These are phyloP conservation scores for Gastrolobium bilobum DNA, from an alignment of 306 rosid genomes.

Conservation along the genomic window DNA sequence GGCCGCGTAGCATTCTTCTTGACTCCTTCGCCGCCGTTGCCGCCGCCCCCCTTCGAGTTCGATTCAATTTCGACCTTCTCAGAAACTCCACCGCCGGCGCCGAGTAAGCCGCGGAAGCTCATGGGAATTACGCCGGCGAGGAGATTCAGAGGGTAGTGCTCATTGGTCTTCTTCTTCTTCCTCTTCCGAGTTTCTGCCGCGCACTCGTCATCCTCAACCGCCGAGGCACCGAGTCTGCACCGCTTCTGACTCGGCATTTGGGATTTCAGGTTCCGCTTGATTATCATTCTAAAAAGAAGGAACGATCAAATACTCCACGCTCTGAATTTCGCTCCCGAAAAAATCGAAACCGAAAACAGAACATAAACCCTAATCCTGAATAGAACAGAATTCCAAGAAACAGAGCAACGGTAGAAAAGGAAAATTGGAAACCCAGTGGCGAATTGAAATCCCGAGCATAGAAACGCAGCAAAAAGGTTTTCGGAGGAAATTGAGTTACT, in stretches of 20 bases:
- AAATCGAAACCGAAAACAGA: conserved; percentile 36
- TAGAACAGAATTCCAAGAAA: conserved; percentile 38
- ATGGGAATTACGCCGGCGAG: conserved; percentile 72
- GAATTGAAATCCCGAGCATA: background rate
- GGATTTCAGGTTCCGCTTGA: conserved; percentile 83
- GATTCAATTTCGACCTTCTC: conserved; percentile 56
- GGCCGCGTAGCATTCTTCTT: conserved; percentile 64
- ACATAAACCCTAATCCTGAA: conserved; percentile 66
- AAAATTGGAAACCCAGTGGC: conserved; percentile 2
- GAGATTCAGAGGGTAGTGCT: conserved; percentile 73
- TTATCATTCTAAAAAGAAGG: conserved; percentile 62
- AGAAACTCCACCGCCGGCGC: conserved; percentile 38
- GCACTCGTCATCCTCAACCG: conserved; percentile 66
- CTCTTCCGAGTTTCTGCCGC: conserved; percentile 59
- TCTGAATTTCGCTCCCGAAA: conserved; percentile 34
- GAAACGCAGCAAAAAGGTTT: background rate
- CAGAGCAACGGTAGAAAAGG: conserved; percentile 57
- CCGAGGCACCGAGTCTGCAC: conserved; percentile 61
- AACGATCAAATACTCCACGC: background rate
- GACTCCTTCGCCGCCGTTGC: background rate
- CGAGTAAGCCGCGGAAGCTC: conserved; percentile 59
- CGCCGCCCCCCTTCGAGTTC: conserved; percentile 43
- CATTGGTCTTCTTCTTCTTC: conserved; percentile 70
- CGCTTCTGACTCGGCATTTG: conserved; percentile 91
- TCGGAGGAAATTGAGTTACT: conserved; percentile 7